A percentile compares a stretch with the other conserved stretches of the same genome.
Conservation (phyloP, 257 asterid genomes). For the Salvia miltiorrhiza region DNA sequence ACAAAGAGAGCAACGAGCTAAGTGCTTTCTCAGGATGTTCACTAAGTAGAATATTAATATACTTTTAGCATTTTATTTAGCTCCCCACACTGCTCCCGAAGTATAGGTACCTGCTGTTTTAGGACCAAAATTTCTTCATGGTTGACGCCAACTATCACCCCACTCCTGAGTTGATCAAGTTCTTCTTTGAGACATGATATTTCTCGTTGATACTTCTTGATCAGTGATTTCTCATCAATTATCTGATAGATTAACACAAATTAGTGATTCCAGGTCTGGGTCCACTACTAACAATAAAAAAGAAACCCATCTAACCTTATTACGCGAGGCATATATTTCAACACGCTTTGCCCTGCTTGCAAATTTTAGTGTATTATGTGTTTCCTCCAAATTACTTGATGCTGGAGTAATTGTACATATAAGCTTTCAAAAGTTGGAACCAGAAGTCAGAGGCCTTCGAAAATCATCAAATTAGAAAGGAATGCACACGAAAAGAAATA, state of each 20-base stretch:
- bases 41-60: background rate
- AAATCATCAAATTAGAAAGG: slow-evolving; percentile 2
- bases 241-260: slow-evolving; percentile 46
- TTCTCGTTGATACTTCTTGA: slow-evolving; percentile 97
- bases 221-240: slow-evolving; percentile 95
- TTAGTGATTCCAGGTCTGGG: slow-evolving; percentile 8
- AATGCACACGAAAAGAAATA: background rate
- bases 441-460: slow-evolving; percentile 13
- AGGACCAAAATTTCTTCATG: slow-evolving; percentile 84
- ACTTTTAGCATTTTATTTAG: background rate
- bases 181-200: slow-evolving; percentile 82
- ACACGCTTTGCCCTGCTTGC: slow-evolving; percentile 99
- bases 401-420: slow-evolving; percentile 98
- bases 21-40: background rate
- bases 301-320: slow-evolving; percentile 54
- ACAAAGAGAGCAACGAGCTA: slow-evolving; percentile 8
- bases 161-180: slow-evolving; percentile 80
- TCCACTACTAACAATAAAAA: slow-evolving; percentile 17
- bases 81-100: background rate
- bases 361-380: slow-evolving; percentile 94
- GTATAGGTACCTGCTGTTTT: slow-evolving; percentile 63
- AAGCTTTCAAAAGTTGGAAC: slow-evolving; percentile 51
- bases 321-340: slow-evolving; percentile 89
- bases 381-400: slow-evolving; percentile 96
- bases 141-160: slow-evolving; percentile 72